Percentiles rank a stretch among this genome's conserved stretches.
phyloP scores from a whole-genome alignment of 495 filamentous ascomycete genomes.

The Annulohypoxylon maeteangense region DNA sequence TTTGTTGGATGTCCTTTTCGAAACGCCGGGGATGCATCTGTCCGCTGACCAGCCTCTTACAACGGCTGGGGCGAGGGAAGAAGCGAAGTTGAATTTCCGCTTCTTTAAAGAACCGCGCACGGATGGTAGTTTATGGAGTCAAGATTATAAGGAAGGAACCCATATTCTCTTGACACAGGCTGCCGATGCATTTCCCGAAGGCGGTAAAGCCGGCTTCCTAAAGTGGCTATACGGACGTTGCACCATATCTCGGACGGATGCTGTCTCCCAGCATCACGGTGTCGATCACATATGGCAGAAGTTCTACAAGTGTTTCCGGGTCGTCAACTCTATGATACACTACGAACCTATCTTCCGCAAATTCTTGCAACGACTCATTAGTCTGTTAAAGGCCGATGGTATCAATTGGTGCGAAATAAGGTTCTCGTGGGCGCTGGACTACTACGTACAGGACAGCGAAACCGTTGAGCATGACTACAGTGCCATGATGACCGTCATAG shows the following conservation, averaged over 20 bases:
- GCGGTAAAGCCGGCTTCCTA: constrained; percentile 75
- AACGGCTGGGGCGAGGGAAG: constrained; percentile 56
- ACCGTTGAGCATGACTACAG: constrained; percentile 68
- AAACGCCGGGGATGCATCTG: constrained; percentile 80
- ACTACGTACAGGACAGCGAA: constrained; percentile 67
- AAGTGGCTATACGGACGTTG: constrained; percentile 81
- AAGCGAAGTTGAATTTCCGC: constrained; percentile 64
- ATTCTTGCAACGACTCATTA: constrained; percentile 75
- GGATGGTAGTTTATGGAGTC: constrained; percentile 67
- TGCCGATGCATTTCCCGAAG: constrained; percentile 77
- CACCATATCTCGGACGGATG: constrained; percentile 74
- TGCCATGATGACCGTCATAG: constrained; percentile 74
- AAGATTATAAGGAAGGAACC: constrained; percentile 64
- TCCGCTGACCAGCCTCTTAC: constrained; percentile 64
- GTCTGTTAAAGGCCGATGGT: constrained; percentile 76
- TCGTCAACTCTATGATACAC: constrained; percentile 77
- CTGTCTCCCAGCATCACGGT: constrained; percentile 82
- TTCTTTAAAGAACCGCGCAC: constrained; percentile 53
- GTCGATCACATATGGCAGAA: constrained; percentile 82
- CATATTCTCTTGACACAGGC: constrained; percentile 70
- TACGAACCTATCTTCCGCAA: constrained; percentile 92
- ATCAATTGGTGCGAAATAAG: constrained; percentile 82
- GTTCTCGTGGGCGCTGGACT: constrained; percentile 69
- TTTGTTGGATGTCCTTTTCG: constrained; percentile 74
- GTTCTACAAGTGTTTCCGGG: constrained; percentile 74